Evolutionary conservation across 306 rosid genomes (phyloP), one percentile per base, ranked within the genome.

Genomic region (Cicer cuneatum): DNA sequence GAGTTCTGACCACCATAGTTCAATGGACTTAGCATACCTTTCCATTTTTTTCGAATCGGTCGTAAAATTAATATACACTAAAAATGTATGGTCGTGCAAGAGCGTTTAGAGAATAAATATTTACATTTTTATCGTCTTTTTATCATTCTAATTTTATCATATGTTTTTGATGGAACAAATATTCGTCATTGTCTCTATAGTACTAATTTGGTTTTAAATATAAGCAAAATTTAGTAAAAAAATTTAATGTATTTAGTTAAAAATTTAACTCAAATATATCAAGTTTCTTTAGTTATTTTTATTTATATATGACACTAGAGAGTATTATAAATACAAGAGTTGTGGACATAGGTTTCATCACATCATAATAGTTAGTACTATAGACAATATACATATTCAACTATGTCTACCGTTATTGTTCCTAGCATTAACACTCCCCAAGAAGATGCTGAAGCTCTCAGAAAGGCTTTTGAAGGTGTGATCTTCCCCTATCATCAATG

Each of bases 391-490:
- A 39, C 16, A 63, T 29, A 67, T 58, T 66, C 76, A 72, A 51
- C 61, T 51, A 87, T 91, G 97, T 90, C 95, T 62, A 85, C 97
- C 57, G 78, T 91, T 35, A 46, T 73, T 80, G 86, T 79, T 65
- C 79, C 84, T 7, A 70, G 45, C 39, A 71, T 73, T 72, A 62
- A 77, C 71, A 79, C 89, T 65, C 81, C 92, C 8, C 52, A 16
- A 8, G 87, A 65, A 66, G 97, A 89, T 78, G 97, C 96, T 7
- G 89, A 92, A 80, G 71, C 78, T 81, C 85, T 92, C 78, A 75
- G 67, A 60, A 86, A 73, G 6, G 62, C 96, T 81, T 76, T 69
- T 12, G 37, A 74, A 83, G 97, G 97, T 86, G 1, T 15, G 10
- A 80, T 35, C 66, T 1, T 56, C 52, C 49, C 8, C 16, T 6